Evolutionary conservation across 495 filamentous ascomycete genomes (phyloP), one percentile per base, ranked within the genome.

Genomic region (Diplogelasinospora grovesii): DNA sequence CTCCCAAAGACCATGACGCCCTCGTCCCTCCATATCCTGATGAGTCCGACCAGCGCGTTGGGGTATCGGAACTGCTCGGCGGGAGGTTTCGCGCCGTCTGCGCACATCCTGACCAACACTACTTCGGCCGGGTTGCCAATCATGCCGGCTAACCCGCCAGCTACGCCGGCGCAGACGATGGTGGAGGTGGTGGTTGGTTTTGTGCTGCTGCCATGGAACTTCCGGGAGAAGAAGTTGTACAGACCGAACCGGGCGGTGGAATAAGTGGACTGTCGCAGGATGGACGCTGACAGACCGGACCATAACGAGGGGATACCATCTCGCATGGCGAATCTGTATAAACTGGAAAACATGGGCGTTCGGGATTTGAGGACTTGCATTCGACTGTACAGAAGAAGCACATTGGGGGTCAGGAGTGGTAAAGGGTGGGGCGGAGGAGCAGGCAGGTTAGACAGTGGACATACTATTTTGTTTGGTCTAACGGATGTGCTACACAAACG

Each of bases 31-130:
- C 51, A 54, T 13, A 64, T 63, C 8, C 57, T 45, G 16, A 59
- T 43, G 21, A 66, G 29, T 8, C 50, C 63, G 9, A 46, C 46
- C 15, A 56, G 35, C 8, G 60, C 59, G 30, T 66, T 58, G 1
- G 50, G 41, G 33, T 66, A 66, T 1, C 15, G 11, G 29, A 63
- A 66, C 15, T 79, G 75, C 27, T 74, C 59, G 29, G 69, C 78
- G 6, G 57, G 50, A 3, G 82, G 69, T 55, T 86, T 86, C 22
- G 86, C 70, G 3, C 83, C 84, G 52, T 89, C 84, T 26, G 75
- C 74, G 58, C 86, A 83, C 84, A 89, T 89, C 10, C 84, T 75
- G 20, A 89, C 80, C 25, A 89, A 73, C 4, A 83, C 80, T 30
- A 39, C 37, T 58, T 88, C 84, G 2, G 83, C 82, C 5, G 84